These are phyloP conservation scores for Neopestalotiopsis rosae DNA, from an alignment of 2,329 filamentous ascomycete genomes.

Conservation along the genomic window DNA sequence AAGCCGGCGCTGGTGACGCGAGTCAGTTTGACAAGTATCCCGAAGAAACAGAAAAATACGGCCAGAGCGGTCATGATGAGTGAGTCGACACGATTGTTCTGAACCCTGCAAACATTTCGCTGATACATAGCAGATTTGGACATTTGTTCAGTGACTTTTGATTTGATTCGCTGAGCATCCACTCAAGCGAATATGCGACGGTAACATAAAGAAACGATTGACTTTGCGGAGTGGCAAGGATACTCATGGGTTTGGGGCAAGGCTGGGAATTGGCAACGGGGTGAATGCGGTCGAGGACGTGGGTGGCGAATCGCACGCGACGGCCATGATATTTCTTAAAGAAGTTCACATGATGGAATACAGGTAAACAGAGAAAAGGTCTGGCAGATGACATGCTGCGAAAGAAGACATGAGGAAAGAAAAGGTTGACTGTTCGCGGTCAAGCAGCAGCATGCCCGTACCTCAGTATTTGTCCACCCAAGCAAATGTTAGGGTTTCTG, in stretches of 20 bases:
- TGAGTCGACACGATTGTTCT: slow-evolving; percentile 58
- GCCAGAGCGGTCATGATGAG: slow-evolving; percentile 79
- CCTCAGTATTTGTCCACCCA: no score
- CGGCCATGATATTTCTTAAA: neutral
- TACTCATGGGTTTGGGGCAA: slow-evolving; percentile 17
- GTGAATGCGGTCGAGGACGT: neutral
- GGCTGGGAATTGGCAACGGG: neutral
- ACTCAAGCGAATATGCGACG: neutral
- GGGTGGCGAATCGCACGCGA: neutral
- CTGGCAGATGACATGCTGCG: neutral
- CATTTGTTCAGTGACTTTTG: slow-evolving; percentile 80
- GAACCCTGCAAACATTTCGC: neutral
- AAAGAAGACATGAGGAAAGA: neutral
- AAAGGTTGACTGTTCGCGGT: neutral
- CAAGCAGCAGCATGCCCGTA: no score
- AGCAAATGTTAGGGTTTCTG: no score
- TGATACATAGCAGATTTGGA: slow-evolving; percentile 62
- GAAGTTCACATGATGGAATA: neutral
- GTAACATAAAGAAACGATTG: neutral
- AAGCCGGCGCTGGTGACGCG: slow-evolving; percentile 90
- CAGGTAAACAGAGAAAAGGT: neutral
- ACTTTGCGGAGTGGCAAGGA: neutral
- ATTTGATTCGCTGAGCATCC: slow-evolving; percentile 26
- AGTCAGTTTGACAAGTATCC: slow-evolving; percentile 98
- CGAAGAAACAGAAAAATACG: slow-evolving; percentile 94